These are phyloP conservation scores for Verticillium zaregamsianum DNA, from an alignment of 2,329 filamentous ascomycete genomes.

Conservation along the genomic window DNA sequence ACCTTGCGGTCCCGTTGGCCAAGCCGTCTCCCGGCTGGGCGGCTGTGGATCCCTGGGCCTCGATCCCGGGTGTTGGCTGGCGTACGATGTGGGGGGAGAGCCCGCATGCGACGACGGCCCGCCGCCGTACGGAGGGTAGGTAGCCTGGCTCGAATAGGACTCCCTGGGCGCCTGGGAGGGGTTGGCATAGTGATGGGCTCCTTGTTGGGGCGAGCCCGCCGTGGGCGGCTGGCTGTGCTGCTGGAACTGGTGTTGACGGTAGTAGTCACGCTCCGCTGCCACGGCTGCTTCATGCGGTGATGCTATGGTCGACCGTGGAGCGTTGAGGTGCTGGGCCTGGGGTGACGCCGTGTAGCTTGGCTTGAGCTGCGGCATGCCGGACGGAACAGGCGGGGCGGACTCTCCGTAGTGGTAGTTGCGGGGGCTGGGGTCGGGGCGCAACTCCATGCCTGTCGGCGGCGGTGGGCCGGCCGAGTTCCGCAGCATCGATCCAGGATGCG, in stretches of 20 bases:
- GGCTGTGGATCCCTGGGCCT: conserved; percentile 38
- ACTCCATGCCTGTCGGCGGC: conserved; percentile 28
- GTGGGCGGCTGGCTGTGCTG: conserved; percentile 21
- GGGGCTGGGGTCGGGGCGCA: conserved; percentile 46
- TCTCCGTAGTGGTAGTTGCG: conserved; percentile 44
- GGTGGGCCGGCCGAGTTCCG: conserved; percentile 31
- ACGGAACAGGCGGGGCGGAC: conserved; percentile 29
- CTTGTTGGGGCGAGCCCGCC: conserved; percentile 36
- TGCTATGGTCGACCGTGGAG: conserved; percentile 39
- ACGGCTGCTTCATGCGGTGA: conserved; percentile 33
- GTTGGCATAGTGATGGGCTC: conserved; percentile 40
- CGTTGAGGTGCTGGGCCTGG: conserved; percentile 40
- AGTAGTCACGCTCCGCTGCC: conserved; percentile 44
- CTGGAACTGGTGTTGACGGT: conserved; percentile 32
- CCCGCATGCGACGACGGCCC: conserved; percentile 32
- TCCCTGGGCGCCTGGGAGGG: conserved; percentile 30
- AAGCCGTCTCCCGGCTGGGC: conserved; percentile 29
- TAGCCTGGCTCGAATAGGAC: conserved; percentile 38
- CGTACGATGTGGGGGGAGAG: conserved; percentile 55
- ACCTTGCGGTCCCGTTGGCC: conserved; percentile 21
- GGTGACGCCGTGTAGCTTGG: conserved; percentile 48
- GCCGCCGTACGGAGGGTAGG: conserved; percentile 36
- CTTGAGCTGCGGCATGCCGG: conserved; percentile 52
- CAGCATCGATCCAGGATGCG: conserved; percentile 39
- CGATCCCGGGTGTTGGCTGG: conserved; percentile 38